Evolutionary conservation across 2,329 filamentous ascomycete species (phyloP), one percentile per base, ranked within the genome.

Genomic region (Leptographium procerum): DNA sequence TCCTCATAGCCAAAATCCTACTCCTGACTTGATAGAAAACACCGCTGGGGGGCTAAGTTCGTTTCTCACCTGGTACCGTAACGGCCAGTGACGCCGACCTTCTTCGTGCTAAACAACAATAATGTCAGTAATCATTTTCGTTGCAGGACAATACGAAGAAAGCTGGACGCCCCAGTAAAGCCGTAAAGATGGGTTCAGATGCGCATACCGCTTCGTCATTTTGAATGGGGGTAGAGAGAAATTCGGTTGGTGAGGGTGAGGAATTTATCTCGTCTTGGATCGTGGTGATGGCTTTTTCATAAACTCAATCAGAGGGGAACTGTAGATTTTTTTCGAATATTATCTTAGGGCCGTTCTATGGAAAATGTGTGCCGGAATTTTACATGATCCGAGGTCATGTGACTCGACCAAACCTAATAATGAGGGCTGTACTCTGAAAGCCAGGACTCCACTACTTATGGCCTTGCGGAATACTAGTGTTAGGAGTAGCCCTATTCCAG

Each of bases 1-100:
- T 19, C 1, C 31, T 40, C 33, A 5, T 14, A 22, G 13, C 1
- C 22, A 31, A n/a, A n/a, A 1, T 29, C 22, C 53, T 34, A 29
- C 29, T 34, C 54, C 19, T 11, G 7, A 11, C 33, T 9, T 54
- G 22, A 2, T 40, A 10, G 2, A 40, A n/a, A 14, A 13, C n/a
- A 45, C n/a, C 14, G 36, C 24, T 22, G 13, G 24, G 19, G 34
- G 31, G 3, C 36, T 50, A 8, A 3, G 28, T 22, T 52, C 24
- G 22, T 14, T 60, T 61, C 63, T 65, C 56, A 65, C 64, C 63
- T 62, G 60, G 59, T 67, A 69, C 68, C 68, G 67, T 95, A 64
- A 43, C 63, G 63, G 81, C 91, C 89, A 82, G 92, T 96, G 77
- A 96, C 91, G 77, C 90, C 90, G 86, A 95, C 91, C 88, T 96